Conservation (phyloP, 1,139 yeast species). For the Insectozyma bohioensis region DNA sequence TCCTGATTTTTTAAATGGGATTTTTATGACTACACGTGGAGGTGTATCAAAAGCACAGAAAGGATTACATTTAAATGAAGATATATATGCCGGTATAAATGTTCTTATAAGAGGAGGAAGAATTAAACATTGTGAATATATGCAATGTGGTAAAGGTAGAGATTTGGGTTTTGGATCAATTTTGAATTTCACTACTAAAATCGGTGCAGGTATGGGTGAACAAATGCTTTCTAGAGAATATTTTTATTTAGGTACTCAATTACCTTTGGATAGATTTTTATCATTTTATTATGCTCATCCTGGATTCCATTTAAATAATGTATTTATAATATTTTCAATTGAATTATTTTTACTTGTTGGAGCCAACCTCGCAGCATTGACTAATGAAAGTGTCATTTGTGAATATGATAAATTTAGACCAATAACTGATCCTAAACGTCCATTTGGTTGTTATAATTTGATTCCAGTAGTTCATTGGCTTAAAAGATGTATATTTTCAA, state of each 20-base stretch:
- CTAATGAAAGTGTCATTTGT: conserved; percentile 46
- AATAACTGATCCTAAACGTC: conserved; percentile 45
- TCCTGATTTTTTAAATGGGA: conserved; percentile 51
- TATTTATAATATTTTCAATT: conserved; percentile 49
- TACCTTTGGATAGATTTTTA: conserved; percentile 51
- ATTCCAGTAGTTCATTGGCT: conserved; percentile 54
- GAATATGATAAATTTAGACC: conserved; percentile 46
- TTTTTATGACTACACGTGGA: conserved; percentile 56
- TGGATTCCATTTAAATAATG: conserved; percentile 55
- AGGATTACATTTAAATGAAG: conserved; percentile 56
- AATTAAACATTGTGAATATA: conserved; percentile 56
- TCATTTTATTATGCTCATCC: conserved; percentile 59
- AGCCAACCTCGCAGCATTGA: conserved; percentile 47
- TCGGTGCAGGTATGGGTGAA: conserved; percentile 62
- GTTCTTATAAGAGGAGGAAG: conserved; percentile 53
- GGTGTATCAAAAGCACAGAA: conserved; percentile 58
- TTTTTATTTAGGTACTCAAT: conserved; percentile 47
- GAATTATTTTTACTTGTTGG: conserved; percentile 47
- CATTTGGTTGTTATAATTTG: conserved; percentile 47
- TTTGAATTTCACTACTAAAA: conserved; percentile 53
- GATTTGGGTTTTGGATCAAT: conserved; percentile 57
- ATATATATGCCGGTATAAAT: conserved; percentile 58
- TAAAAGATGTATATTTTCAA: conserved; percentile 48
- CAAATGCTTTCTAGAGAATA: conserved; percentile 56
- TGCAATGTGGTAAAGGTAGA: conserved; percentile 59